Evolutionary conservation across 345 rosid genomes (phyloP).

Genomic region (Acer campestre): DNA sequence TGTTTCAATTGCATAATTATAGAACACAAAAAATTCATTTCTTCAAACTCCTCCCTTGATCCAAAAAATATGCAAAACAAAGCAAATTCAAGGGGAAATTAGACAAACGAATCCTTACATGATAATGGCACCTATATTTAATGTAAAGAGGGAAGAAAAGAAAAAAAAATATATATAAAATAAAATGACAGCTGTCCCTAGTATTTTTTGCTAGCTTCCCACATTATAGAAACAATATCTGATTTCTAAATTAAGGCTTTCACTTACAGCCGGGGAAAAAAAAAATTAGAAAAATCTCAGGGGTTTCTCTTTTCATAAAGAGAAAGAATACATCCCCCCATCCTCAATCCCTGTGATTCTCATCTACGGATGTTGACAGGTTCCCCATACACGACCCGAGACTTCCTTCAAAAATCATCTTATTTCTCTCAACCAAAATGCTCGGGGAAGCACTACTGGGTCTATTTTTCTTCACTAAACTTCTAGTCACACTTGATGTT

Average conservation of each 20-base stretch:
- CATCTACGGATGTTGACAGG: slow-evolving; percentile 18
- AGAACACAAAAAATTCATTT: slow-evolving; percentile 30
- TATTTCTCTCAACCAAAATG: slow-evolving; percentile 29
- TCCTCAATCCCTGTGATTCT: slow-evolving; percentile 32
- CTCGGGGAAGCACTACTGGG: slow-evolving; percentile 31
- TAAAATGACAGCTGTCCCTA: slow-evolving; percentile 18
- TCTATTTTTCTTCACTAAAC: neutral
- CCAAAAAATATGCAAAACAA: slow-evolving; percentile 14
- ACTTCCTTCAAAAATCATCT: slow-evolving; percentile 33
- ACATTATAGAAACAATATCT: slow-evolving; percentile 48
- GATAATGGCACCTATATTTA: neutral
- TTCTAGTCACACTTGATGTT: slow-evolving; percentile 93
- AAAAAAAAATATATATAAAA: neutral
- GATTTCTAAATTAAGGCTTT: slow-evolving; percentile 49
- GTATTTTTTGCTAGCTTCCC: slow-evolving; percentile 40
- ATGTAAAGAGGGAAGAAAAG: slow-evolving; percentile 10
- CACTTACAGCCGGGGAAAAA: slow-evolving; percentile 47
- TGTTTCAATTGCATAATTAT: neutral
- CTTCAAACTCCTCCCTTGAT: slow-evolving; percentile 20
- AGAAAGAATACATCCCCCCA: slow-evolving; percentile 37
- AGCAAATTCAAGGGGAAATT: slow-evolving; percentile 15
- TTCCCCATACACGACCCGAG: slow-evolving; percentile 21
- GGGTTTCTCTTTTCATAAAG: slow-evolving; percentile 34
- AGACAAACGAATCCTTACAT: slow-evolving; percentile 14
- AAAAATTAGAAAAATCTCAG: slow-evolving; percentile 36